phyloP scores from a whole-genome alignment of 2,329 filamentous ascomycete genomes.

The Fusarium irregulare region DNA sequence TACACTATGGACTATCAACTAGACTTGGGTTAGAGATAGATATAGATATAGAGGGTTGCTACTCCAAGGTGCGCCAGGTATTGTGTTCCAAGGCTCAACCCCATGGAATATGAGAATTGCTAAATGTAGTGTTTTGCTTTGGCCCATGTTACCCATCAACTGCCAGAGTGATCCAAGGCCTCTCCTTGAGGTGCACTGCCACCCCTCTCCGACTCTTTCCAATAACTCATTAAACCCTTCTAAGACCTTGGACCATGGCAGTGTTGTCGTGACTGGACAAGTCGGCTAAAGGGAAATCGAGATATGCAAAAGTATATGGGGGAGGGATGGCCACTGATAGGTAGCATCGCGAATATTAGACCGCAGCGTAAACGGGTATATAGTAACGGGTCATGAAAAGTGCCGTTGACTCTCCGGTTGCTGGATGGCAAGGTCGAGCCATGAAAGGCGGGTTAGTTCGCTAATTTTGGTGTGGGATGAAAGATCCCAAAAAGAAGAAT shows the following conservation, averaged over 20 bases:
- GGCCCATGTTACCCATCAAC: slow-evolving; percentile 38
- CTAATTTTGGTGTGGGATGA: slow-evolving; percentile 31
- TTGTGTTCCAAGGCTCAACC: slow-evolving; percentile 41
- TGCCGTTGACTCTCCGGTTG: slow-evolving; percentile 36
- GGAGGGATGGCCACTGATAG: slow-evolving; percentile 39
- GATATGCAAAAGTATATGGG: slow-evolving; percentile 31
- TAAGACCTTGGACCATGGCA: slow-evolving; percentile 41
- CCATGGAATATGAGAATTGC: slow-evolving; percentile 39
- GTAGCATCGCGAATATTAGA: slow-evolving; percentile 46
- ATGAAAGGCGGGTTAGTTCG: slow-evolving; percentile 36
- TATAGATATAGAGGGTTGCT: slow-evolving; percentile 47
- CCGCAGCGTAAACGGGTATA: slow-evolving; percentile 49
- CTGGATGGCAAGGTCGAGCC: slow-evolving; percentile 34
- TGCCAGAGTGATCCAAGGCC: slow-evolving; percentile 44
- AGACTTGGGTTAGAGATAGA: slow-evolving; percentile 21
- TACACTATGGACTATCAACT: slow-evolving; percentile 51
- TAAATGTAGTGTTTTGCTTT: slow-evolving; percentile 42
- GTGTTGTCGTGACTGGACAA: slow-evolving; percentile 29
- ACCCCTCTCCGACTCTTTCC: slow-evolving; percentile 27
- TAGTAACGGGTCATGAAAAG: slow-evolving; percentile 46
- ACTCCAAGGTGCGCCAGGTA: slow-evolving; percentile 43
- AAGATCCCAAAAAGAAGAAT: slow-evolving; percentile 28
- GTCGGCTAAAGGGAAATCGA: slow-evolving; percentile 9
- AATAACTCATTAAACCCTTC: slow-evolving; percentile 19
- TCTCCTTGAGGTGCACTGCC: slow-evolving; percentile 34